Percentiles rank a stretch among this genome's conserved stretches.
phyloP scores from a whole-genome alignment of 257 asterid genomes.

The Fraxinus anomala region DNA sequence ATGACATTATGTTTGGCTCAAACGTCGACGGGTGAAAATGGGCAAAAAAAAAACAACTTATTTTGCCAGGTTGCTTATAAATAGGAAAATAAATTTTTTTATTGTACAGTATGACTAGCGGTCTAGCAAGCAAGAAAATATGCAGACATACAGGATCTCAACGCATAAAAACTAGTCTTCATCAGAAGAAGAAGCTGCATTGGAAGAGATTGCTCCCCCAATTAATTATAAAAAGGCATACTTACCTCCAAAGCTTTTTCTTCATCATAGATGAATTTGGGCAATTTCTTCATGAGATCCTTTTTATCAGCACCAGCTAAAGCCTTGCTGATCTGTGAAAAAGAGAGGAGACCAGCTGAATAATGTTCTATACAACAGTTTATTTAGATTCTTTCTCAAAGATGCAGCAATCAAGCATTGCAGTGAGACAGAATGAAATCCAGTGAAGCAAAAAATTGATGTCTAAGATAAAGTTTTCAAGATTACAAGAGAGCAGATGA shows the following conservation, averaged over 20 bases:
- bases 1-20: background rate
- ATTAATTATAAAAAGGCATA: constrained; percentile 6
- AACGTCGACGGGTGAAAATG: background rate
- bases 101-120: background rate
- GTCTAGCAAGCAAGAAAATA: background rate
- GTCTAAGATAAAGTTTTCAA: constrained; percentile 2
- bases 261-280: constrained; percentile 82
- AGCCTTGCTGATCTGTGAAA: constrained; percentile 68
- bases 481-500: background rate
- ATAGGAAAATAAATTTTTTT: background rate
- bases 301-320: constrained; percentile 69
- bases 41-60: constrained; percentile 3
- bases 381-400: background rate
- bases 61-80: background rate
- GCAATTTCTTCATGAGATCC: constrained; percentile 80
- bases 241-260: constrained; percentile 85
- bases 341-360: constrained; percentile 10
- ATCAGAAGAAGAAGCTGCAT: background rate
- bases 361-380: background rate
- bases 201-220: background rate
- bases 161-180: background rate
- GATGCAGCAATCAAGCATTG: background rate
- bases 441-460: background rate
- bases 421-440: constrained; percentile 4
- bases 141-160: background rate